Percentiles rank a stretch among this genome's conserved stretches.
phyloP scores from a whole-genome alignment of 2,329 filamentous ascomycete genomes.

The Xylariaceae sp. region DNA sequence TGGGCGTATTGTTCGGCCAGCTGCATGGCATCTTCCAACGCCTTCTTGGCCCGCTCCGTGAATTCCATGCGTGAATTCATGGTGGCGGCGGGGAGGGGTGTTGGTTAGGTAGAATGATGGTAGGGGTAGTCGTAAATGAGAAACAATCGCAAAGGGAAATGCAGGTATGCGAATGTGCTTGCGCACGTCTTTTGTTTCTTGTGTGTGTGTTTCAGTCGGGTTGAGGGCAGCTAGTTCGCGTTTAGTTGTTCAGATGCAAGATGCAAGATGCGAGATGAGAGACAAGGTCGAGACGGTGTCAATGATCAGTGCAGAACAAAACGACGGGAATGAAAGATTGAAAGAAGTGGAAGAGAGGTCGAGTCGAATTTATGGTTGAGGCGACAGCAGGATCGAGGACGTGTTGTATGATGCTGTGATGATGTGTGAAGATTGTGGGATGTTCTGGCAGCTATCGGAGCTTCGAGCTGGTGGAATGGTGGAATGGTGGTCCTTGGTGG shows the following conservation, averaged over 20 bases:
- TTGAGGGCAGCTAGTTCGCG: background rate
- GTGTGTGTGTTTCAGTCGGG: conserved; percentile 5
- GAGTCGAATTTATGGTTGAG: conserved; percentile 1
- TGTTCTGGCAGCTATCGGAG: conserved; percentile 11
- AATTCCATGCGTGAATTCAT: conserved; percentile 83
- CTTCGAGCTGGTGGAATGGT: conserved; percentile 17
- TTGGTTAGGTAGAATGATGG: conserved; percentile 9
- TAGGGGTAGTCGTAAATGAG: background rate
- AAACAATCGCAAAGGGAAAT: background rate
- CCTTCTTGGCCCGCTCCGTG: conserved; percentile 86
- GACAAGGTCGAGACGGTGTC: background rate
- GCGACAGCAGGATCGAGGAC: background rate
- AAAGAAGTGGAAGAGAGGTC: background rate
- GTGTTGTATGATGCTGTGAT: conserved; percentile 16
- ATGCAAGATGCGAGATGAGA: background rate
- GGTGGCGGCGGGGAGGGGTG: conserved; percentile 26
- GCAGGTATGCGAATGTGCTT: background rate
- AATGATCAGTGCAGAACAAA: conserved; percentile 2
- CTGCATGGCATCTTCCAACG: conserved; percentile 80
- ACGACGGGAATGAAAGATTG: background rate
- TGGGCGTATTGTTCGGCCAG: conserved; percentile 88
- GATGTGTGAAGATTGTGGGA: conserved; percentile 8
- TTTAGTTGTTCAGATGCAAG: too few species aligned
- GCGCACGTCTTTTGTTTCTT: background rate
- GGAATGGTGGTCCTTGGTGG: conserved; percentile 1